A percentile compares a stretch with the other conserved stretches of the same genome.
Conservation (phyloP, 2,329 filamentous ascomycete genomes). For the Talaromyces albobiverticillius region DNA sequence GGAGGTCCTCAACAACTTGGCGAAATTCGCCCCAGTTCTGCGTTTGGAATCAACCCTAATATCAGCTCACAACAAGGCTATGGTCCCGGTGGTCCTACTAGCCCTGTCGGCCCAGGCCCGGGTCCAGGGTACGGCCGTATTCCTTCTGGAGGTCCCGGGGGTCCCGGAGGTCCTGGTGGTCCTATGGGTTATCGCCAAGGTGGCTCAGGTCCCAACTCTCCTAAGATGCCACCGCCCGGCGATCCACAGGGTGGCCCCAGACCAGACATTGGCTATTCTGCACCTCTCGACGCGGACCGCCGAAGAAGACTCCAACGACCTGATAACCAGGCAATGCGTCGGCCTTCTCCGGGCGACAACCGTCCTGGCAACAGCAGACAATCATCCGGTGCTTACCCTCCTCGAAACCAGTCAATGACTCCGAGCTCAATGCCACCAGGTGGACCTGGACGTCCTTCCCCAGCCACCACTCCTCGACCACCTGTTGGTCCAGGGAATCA, state of each 20-base stretch:
- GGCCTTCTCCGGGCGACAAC: slow-evolving; percentile 11
- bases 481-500: slow-evolving; percentile 14
- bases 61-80: slow-evolving; percentile 41
- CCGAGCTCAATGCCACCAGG: slow-evolving; percentile 8
- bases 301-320: slow-evolving; percentile 43
- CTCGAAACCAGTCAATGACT: slow-evolving; percentile 31
- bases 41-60: slow-evolving; percentile 49
- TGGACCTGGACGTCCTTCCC: slow-evolving; percentile 29
- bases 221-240: slow-evolving; percentile 27
- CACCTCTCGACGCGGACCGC: slow-evolving; percentile 40
- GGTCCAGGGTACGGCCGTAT: slow-evolving; percentile 19
- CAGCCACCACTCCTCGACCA: slow-evolving; percentile 39
- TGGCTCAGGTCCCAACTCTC: slow-evolving; percentile 30
- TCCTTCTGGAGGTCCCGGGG: slow-evolving; percentile 24
- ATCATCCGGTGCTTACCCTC: slow-evolving; percentile 31
- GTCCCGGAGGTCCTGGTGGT: no score
- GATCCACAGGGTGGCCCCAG: slow-evolving; percentile 32
- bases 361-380: slow-evolving; percentile 25
- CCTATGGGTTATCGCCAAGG: slow-evolving; percentile 34
- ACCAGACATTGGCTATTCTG: slow-evolving; percentile 48
- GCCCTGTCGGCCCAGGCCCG: slow-evolving; percentile 24
- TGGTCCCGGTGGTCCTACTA: slow-evolving; percentile 20
- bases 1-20: slow-evolving; percentile 32
- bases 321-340: slow-evolving; percentile 20
- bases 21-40: slow-evolving; percentile 43